Base-by-base conservation (phyloP, 2,329 filamentous ascomycete species). In the Hymenoscyphus fraxineus region DNA sequence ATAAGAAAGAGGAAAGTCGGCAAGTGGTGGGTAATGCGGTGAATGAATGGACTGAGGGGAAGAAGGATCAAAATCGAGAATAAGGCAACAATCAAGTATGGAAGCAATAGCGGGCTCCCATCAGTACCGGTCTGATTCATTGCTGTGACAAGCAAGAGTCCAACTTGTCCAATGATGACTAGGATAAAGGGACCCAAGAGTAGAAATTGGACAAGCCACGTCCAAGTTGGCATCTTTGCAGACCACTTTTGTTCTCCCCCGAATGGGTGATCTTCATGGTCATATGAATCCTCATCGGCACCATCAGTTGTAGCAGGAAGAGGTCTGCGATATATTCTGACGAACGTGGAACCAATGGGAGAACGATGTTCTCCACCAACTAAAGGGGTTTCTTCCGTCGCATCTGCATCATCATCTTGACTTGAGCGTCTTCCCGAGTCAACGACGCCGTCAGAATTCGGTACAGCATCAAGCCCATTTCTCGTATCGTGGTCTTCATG, bases 161-260 rank as follows among this genome's bases (percentile, higher is more conserved):
- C 89, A 32, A 93, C 82, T 73, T 96, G 92, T 0, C 88, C 91
- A 16, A 91, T 78, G 22, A 98, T 76, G 65, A 95, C 88, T 57
- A 97, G 80, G 58, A 88, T 85, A 61, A 97, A 85, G 0, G 93
- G 93, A 0, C 86, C 90, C 10, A 96, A 79, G 16, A 97, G 74
- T 3, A 98, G 79, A 68, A 97, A 89, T 73, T 99, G 93, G 19
- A 96, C 71, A 54, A 95, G 77, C 95, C 95, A 99, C 19, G 90
- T 88, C 90, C 90, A 97, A 56, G 83, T 85, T 0, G 92, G 92
- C 62, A 98, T 79, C 44, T 83, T 83, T 3, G 84, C 84, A 60
- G 92, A 96, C 95, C 95, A 99, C 15, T 83, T 79, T 76, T 98
- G 95, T 74, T 98, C 95, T 61, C 85, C 80, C 13, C 85, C 84